These are phyloP conservation scores for Hygrophila difformis DNA, from an alignment of 257 asterid genomes.

Conservation along the genomic window DNA sequence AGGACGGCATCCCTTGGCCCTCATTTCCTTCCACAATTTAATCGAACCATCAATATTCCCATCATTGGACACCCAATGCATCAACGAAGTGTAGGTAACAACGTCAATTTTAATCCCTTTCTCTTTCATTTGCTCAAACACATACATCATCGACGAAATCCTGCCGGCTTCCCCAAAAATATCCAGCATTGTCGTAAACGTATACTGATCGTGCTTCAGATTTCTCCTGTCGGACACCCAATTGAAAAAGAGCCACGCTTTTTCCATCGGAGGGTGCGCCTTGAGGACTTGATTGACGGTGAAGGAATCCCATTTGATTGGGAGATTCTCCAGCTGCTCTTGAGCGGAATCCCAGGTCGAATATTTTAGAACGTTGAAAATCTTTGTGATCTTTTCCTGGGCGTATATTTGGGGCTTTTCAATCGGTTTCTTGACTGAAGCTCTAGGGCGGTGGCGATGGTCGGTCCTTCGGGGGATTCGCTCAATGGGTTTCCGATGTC, in stretches of 20 bases:
- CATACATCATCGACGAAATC: conserved; percentile 64
- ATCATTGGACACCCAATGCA: too few species aligned
- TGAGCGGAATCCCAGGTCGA: conserved; percentile 82
- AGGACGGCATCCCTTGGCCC: too few species aligned
- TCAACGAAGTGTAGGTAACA: too few species aligned
- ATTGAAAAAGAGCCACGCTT: conserved; percentile 89
- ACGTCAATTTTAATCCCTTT: conserved; percentile 57
- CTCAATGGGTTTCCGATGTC: conserved; percentile 22
- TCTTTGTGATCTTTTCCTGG: conserved; percentile 40
- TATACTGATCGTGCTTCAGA: conserved; percentile 83
- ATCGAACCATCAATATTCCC: too few species aligned
- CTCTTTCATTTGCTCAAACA: conserved; percentile 67
- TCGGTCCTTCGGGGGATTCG: conserved; percentile 15
- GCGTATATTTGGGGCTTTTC: conserved; percentile 36
- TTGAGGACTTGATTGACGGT: conserved; percentile 85
- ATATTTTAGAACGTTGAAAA: conserved; percentile 55
- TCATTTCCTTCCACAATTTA: too few species aligned
- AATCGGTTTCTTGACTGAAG: conserved; percentile 22
- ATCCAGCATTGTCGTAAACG: conserved; percentile 93
- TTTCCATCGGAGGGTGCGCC: conserved; percentile 89
- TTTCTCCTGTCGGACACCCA: conserved; percentile 55
- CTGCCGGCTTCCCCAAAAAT: conserved; percentile 90
- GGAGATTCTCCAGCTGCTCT: conserved; percentile 44
- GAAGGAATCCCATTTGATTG: conserved; percentile 77
- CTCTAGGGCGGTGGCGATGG: conserved; percentile 19